Evolutionary conservation across 2,329 filamentous ascomycete species (phyloP).

Genomic region (Fusarium miscanthi): DNA sequence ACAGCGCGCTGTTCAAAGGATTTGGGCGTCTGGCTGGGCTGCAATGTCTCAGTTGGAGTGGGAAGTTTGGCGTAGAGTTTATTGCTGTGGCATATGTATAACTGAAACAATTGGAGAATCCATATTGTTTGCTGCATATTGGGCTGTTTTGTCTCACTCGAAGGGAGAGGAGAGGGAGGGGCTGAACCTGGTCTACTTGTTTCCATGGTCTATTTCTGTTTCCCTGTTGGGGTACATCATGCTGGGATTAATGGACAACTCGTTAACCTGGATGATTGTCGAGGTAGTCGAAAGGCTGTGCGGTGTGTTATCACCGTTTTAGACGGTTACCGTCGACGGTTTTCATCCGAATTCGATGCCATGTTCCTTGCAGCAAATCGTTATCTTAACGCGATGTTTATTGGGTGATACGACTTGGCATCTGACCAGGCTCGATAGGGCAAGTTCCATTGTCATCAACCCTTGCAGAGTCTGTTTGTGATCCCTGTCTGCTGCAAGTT

Average conservation of each 20-base stretch:
- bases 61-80: background rate
- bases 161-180: background rate
- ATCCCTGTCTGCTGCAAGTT: background rate
- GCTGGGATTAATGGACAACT: background rate
- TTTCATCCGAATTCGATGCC: background rate
- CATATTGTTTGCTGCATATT: constrained; percentile 7
- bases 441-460: background rate
- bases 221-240: background rate
- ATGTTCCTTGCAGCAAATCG: constrained; percentile 31
- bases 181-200: background rate
- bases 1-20: background rate
- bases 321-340: constrained; percentile 5
- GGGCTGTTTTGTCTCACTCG: background rate
- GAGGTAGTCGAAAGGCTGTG: background rate
- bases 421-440: constrained; percentile 13
- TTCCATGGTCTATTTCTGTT: background rate
- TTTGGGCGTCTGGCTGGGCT: background rate
- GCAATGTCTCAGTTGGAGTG: constrained; percentile 21
- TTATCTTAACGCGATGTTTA: background rate
- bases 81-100: background rate
- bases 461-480: constrained; percentile 7
- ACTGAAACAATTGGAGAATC: constrained; percentile 16
- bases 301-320: constrained; percentile 4
- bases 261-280: background rate
- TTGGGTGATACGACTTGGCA: constrained; percentile 17